These are phyloP conservation scores for Mentha longifolia DNA, from an alignment of 257 asterid genomes.

Conservation along the genomic window DNA sequence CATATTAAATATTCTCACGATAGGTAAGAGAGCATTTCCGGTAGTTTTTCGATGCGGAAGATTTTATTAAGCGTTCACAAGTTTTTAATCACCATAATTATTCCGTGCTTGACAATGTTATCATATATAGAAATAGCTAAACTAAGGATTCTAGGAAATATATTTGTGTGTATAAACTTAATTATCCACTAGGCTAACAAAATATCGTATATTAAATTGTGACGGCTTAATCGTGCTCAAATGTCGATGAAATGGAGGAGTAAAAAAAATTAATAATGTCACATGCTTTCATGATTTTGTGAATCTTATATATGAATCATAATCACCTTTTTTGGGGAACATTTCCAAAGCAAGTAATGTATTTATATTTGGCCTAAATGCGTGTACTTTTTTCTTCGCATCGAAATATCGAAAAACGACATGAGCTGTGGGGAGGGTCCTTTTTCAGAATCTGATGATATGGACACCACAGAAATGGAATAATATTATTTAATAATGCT, in stretches of 20 bases:
- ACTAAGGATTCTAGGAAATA: too few relatives aligned
- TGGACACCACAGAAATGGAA: constrained; percentile 1
- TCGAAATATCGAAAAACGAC: constrained; percentile 22
- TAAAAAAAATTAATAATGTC: background rate
- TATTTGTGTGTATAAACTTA: background rate
- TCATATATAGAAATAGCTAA: background rate
- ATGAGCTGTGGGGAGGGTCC: background rate
- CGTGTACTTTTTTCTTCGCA: background rate
- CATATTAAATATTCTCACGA: too few relatives aligned
- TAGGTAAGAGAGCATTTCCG: too few relatives aligned
- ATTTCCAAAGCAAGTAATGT: constrained; percentile 26
- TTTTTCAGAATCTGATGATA: constrained; percentile 29
- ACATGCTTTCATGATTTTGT: constrained; percentile 1
- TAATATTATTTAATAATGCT: background rate
- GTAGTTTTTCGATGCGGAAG: background rate
- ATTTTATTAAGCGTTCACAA: background rate
- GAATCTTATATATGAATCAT: background rate
- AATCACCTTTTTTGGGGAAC: background rate
- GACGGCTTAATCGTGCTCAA: background rate
- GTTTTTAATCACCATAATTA: too few relatives aligned
- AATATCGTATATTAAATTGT: background rate
- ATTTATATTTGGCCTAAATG: constrained; percentile 19
- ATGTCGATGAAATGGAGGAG: constrained; percentile 3
- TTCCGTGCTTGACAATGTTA: too few relatives aligned
- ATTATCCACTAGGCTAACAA: background rate